phyloP scores from a whole-genome alignment of 345 rosid genomes.

The Leavenworthia alabamica region DNA sequence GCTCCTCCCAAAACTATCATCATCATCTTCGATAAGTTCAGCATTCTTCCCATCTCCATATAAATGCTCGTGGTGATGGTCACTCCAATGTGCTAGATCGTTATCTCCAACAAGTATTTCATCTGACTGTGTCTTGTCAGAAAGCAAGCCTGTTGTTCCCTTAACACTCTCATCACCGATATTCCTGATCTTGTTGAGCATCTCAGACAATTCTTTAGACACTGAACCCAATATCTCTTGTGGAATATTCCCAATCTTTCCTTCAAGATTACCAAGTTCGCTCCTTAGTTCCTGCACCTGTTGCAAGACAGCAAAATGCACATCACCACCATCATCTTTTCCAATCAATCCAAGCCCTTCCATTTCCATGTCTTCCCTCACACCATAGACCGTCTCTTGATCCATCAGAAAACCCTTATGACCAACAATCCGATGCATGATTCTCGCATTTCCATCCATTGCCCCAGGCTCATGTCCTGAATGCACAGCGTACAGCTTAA shows the following conservation, averaged over 20 bases:
- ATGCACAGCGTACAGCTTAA: conserved; percentile 92
- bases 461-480: conserved; percentile 99
- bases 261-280: conserved; percentile 67
- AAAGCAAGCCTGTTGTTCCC: conserved; percentile 46
- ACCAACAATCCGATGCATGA: conserved; percentile 95
- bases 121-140: conserved; percentile 51
- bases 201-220: conserved; percentile 72
- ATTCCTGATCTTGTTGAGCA: conserved; percentile 59
- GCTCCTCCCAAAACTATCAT: conserved; percentile 79
- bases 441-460: conserved; percentile 90
- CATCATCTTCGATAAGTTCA: conserved; percentile 81
- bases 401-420: conserved; percentile 71
- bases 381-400: conserved; percentile 77
- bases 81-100: conserved; percentile 82
- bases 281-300: conserved; percentile 74
- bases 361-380: conserved; percentile 64
- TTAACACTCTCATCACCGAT: conserved; percentile 66
- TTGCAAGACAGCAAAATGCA: conserved; percentile 60
- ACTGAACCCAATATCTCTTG: conserved; percentile 51
- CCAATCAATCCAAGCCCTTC: conserved; percentile 61
- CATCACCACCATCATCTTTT: conserved; percentile 58
- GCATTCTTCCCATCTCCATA: conserved; percentile 74
- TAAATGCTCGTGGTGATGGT: conserved; percentile 56
- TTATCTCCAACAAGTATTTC: conserved; percentile 71
- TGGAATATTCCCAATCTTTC: conserved; percentile 60